Evolutionary conservation across 768 basidiomycete species (phyloP).

Genomic region (Suillus paluster): DNA sequence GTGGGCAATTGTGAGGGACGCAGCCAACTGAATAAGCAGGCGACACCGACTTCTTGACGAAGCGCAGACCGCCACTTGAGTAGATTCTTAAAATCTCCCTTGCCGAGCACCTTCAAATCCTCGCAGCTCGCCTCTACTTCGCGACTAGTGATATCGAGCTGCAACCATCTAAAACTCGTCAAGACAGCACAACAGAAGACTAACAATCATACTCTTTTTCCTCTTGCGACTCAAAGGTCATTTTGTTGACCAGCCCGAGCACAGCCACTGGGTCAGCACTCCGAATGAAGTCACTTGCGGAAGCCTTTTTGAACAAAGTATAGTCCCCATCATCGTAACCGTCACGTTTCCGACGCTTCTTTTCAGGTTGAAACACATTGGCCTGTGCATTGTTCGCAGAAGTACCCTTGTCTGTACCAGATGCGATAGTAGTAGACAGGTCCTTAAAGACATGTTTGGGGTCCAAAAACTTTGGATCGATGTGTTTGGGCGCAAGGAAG

Average conservation of each 20-base stretch:
- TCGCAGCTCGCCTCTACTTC: constrained; percentile 85
- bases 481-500: constrained; percentile 91
- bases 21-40: background rate
- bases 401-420: constrained; percentile 53
- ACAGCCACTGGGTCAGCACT: constrained; percentile 74
- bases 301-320: constrained; percentile 78
- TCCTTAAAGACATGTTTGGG: constrained; percentile 99
- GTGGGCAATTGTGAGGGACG: constrained; percentile 13
- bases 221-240: constrained; percentile 79
- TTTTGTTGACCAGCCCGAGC: constrained; percentile 78
- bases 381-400: constrained; percentile 73
- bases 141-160: constrained; percentile 67
- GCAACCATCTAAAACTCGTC: constrained; percentile 63
- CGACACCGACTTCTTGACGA: constrained; percentile 74
- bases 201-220: constrained; percentile 69
- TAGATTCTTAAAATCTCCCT: constrained; percentile 93
- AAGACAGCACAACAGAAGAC: constrained; percentile 10
- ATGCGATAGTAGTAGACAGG: constrained; percentile 52
- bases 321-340: constrained; percentile 96
- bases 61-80: constrained; percentile 90
- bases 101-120: constrained; percentile 96
- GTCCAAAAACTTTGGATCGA: constrained; percentile 98
- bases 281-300: constrained; percentile 73
- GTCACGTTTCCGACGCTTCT: constrained; percentile 89
- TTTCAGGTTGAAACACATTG: constrained; percentile 97